phyloP scores from a whole-genome alignment of 2,329 filamentous ascomycete species.

The Ophiocordyceps camponoti-rufipedis region DNA sequence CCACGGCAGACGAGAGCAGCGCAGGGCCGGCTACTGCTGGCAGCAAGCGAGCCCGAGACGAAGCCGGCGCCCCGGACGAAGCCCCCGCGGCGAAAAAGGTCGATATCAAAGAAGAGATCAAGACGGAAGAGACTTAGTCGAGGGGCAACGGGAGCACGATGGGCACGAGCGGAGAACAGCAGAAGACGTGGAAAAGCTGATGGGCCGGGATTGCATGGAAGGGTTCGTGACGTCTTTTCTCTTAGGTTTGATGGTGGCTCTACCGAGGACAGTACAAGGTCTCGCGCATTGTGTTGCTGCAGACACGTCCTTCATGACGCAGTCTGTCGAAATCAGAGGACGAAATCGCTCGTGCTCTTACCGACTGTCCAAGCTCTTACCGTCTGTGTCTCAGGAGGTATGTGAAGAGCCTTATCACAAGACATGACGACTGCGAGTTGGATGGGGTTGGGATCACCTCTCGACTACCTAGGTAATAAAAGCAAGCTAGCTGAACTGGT shows the following conservation, averaged over 20 bases:
- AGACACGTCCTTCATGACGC: not conserved
- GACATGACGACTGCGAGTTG: no score
- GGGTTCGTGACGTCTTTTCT: not conserved
- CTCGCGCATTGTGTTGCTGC: not conserved
- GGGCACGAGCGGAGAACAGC: not conserved
- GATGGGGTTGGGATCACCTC: no score
- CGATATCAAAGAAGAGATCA: constrained; percentile 27
- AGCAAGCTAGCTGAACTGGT: constrained; percentile 37
- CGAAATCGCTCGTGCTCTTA: no score
- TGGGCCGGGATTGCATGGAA: not conserved
- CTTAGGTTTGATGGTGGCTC: not conserved
- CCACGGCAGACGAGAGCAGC: constrained; percentile 18
- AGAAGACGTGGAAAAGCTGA: not conserved
- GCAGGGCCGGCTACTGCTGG: constrained; percentile 15
- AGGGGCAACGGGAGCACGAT: not conserved
- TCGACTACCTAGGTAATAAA: no score
- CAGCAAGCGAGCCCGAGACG: constrained; percentile 37
- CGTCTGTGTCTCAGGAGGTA: no score
- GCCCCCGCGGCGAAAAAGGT: constrained; percentile 43
- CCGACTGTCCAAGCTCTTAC: no score
- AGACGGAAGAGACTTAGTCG: constrained; percentile 1
- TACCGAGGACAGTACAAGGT: not conserved
- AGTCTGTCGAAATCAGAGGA: not conserved
- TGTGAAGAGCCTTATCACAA: no score
- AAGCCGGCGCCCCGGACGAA: constrained; percentile 20